phyloP scores from a whole-genome alignment of 305 asterid species.

The Euphrasia arctica region DNA sequence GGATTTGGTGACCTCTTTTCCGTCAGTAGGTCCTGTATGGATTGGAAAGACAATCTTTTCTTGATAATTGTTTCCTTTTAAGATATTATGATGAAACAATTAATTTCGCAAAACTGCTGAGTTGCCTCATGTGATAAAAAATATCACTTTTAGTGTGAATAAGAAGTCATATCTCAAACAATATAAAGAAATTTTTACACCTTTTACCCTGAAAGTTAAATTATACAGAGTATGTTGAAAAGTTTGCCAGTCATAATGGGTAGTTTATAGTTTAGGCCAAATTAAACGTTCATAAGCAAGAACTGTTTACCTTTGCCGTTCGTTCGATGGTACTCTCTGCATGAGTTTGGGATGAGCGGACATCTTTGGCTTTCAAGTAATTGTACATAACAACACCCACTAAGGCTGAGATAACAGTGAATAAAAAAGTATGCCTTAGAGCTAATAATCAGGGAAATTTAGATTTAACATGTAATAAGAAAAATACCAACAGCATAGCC shows the following conservation, averaged over 20 bases:
- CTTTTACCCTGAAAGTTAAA: too few species aligned
- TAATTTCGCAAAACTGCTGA: too few species aligned
- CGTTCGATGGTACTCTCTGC: constrained; percentile 42
- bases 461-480: constrained; percentile 20
- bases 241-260: neutral
- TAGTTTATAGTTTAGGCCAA: constrained; percentile 10
- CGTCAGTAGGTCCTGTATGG: constrained; percentile 32
- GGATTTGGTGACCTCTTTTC: constrained; percentile 44
- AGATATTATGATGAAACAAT: neutral
- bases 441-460: constrained; percentile 10
- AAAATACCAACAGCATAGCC: constrained; percentile 92
- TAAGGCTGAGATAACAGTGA: constrained; percentile 49
- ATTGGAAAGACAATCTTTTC: neutral
- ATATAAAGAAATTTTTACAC: too few species aligned
- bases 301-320: constrained; percentile 36
- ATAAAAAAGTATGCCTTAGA: constrained; percentile 18
- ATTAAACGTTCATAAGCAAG: neutral
- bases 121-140: neutral
- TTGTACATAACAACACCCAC: constrained; percentile 84
- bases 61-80: neutral
- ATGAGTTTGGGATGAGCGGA: constrained; percentile 40
- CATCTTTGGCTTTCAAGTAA: constrained; percentile 57
- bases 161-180: too few species aligned
- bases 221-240: neutral
- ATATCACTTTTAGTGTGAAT: too few species aligned